These are phyloP conservation scores for Colletotrichum liaoningense DNA, from an alignment of 2,329 filamentous ascomycete species.

Conservation along the genomic window DNA sequence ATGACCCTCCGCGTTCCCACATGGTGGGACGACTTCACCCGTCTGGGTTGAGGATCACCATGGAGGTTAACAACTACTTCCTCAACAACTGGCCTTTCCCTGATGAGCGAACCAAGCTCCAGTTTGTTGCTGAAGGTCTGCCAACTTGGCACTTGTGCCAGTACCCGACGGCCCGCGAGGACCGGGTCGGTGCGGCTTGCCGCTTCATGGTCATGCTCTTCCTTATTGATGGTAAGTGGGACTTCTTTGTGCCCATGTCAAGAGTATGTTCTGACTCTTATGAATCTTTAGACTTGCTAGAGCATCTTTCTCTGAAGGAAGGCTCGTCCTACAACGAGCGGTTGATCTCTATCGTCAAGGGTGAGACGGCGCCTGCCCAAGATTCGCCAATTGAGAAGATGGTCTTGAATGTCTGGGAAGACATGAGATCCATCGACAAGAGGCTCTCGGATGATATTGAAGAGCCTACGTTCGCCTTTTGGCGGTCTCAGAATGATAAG, in stretches of 20 bases:
- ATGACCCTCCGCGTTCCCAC: background rate
- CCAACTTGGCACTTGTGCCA: conserved; percentile 11
- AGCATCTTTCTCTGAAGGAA: no score
- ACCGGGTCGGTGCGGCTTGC: background rate
- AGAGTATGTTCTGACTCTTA: no score
- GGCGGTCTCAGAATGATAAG: conserved; percentile 12
- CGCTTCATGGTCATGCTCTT: conserved; percentile 7
- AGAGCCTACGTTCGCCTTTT: conserved; percentile 11
- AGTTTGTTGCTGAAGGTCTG: conserved; percentile 6
- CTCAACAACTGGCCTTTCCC: conserved; percentile 9
- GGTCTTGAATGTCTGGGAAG: background rate
- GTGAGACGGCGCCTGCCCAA: background rate
- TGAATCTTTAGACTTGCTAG: no score
- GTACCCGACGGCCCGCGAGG: conserved; percentile 1
- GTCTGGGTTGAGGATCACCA: background rate
- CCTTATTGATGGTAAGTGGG: conserved; percentile 10
- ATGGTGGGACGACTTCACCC: background rate
- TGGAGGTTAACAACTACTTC: conserved; percentile 14
- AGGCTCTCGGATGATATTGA: background rate
- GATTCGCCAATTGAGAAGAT: background rate
- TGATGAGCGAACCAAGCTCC: background rate
- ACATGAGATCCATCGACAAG: background rate
- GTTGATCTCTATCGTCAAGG: background rate
- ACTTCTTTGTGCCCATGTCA: no score
- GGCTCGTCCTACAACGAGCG: background rate